Conservation (phyloP, 345 rosid species). For the Bretschneidera sinensis region DNA sequence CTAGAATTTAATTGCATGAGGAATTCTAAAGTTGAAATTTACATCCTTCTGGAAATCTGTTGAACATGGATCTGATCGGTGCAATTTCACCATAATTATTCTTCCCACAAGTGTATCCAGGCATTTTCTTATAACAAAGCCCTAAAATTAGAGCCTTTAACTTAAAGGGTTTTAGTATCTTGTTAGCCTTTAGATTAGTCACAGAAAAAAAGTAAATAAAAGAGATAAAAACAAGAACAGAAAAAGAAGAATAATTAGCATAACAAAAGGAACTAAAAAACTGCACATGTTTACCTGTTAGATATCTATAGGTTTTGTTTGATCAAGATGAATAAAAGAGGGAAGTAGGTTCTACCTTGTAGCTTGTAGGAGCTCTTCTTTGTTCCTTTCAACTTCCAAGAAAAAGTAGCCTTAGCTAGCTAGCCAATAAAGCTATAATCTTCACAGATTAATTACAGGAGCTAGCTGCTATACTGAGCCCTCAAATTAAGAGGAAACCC, state of each 20-base stretch:
- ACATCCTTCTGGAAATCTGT: constrained; percentile 13
- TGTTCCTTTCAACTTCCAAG: constrained; percentile 26
- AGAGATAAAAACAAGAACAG: constrained; percentile 16
- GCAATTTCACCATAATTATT: constrained; percentile 22
- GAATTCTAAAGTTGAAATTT: constrained; percentile 1
- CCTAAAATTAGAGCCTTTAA: constrained; percentile 35
- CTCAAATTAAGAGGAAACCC: constrained; percentile 43
- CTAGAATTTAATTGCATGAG: constrained; percentile 22
- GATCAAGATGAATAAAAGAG: constrained; percentile 29
- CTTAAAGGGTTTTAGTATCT: constrained; percentile 25
- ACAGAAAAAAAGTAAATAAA: constrained; percentile 1
- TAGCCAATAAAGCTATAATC: constrained; percentile 18
- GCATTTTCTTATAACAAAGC: constrained; percentile 20
- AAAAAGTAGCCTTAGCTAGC: constrained; percentile 25
- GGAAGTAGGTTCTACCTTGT: constrained; percentile 26
- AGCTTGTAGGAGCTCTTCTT: constrained; percentile 23
- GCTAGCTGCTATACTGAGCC: constrained; percentile 3
- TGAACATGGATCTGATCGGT: constrained; percentile 29
- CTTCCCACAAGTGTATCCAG: constrained; percentile 2
- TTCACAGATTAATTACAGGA: constrained; percentile 16
- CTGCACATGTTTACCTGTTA: constrained; percentile 26
- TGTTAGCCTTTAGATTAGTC: constrained; percentile 28
- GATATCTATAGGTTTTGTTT: constrained; percentile 31
- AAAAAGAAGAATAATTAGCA: constrained; percentile 12
- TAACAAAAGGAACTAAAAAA: constrained; percentile 12